These are phyloP conservation scores for Cylindrotheca fusiformis DNA, from an alignment of 108 stramenopile genomes.

Conservation along the genomic window DNA sequence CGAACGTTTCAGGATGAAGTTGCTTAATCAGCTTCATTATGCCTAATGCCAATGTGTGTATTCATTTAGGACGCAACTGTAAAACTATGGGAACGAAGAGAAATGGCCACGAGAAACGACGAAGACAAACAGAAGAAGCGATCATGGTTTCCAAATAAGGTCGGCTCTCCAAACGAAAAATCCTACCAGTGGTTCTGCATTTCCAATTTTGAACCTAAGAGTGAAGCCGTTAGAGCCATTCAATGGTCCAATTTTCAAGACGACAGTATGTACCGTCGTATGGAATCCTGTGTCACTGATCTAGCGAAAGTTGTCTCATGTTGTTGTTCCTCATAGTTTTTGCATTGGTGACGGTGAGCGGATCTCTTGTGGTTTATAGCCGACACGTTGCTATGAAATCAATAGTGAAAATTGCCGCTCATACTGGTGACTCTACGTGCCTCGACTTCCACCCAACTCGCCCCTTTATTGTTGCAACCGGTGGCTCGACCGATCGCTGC, in stretches of 20 bases:
- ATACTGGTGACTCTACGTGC: slow-evolving; percentile 78
- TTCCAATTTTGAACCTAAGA: slow-evolving; percentile 66
- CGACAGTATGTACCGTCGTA: slow-evolving; percentile 32
- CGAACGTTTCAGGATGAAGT: slow-evolving; percentile 9
- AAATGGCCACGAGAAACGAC: not conserved
- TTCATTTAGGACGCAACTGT: slow-evolving; percentile 27
- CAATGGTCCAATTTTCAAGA: slow-evolving; percentile 68
- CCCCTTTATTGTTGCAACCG: slow-evolving; percentile 69
- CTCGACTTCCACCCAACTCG: slow-evolving; percentile 83
- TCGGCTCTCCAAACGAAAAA: not conserved
- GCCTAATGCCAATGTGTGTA: no score
- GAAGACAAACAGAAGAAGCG: slow-evolving; percentile 13
- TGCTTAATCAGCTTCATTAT: not conserved
- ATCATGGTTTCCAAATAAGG: slow-evolving; percentile 10
- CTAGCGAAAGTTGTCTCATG: no score
- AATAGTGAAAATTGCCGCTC: slow-evolving; percentile 61
- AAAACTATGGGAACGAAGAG: slow-evolving; percentile 29
- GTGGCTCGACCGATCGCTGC: slow-evolving; percentile 70
- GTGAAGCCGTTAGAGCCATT: slow-evolving; percentile 81
- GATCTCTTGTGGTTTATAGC: slow-evolving; percentile 70
- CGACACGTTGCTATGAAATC: slow-evolving; percentile 49
- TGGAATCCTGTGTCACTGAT: no score
- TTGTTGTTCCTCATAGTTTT: no score
- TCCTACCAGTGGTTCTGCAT: slow-evolving; percentile 15
- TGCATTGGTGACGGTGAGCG: slow-evolving; percentile 75